Percentiles rank a stretch among this genome's conserved stretches.
Evolutionary conservation across 306 rosid genomes (phyloP).

Genomic region (Quercus parvula): DNA sequence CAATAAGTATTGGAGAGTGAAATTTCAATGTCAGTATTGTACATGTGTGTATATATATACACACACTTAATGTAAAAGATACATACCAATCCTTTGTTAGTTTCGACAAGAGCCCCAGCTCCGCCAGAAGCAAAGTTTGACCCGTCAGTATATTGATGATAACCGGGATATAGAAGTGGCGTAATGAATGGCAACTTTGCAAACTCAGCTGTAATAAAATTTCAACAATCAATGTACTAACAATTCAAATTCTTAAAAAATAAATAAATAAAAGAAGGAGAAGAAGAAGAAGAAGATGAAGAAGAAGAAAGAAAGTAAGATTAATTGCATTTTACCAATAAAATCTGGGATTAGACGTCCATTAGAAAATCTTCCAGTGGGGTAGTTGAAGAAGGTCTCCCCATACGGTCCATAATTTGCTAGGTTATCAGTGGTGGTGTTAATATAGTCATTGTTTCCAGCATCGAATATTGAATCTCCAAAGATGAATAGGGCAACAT

Average conservation of each 20-base stretch:
- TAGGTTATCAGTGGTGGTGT: conserved; percentile 18
- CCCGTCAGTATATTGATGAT: conserved; percentile 32
- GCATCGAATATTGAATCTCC: conserved; percentile 47
- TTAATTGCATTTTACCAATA: conserved; percentile 20
- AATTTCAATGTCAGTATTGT: too few species aligned
- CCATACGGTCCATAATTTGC: conserved; percentile 38
- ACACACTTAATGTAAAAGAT: too few species aligned
- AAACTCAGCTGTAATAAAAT: conserved; percentile 50
- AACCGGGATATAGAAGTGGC: conserved; percentile 45
- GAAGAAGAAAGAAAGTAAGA: background rate
- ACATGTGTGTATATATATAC: conserved; percentile 8
- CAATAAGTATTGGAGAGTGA: too few species aligned
- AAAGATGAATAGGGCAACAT: conserved; percentile 31
- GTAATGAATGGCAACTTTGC: conserved; percentile 45
- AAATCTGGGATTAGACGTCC: conserved; percentile 45
- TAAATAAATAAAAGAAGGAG: too few species aligned
- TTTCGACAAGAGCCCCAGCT: conserved; percentile 62
- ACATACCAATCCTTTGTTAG: conserved; percentile 41
- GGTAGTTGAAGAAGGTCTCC: conserved; percentile 31
- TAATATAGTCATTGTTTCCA: conserved; percentile 46
- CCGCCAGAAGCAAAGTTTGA: conserved; percentile 70
- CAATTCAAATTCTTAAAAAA: background rate
- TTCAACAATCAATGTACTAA: background rate
- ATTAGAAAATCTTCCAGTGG: conserved; percentile 41
- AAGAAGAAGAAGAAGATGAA: too few species aligned